Base-by-base conservation (phyloP, 2,329 filamentous ascomycete genomes). In the Clarireedia paspali region DNA sequence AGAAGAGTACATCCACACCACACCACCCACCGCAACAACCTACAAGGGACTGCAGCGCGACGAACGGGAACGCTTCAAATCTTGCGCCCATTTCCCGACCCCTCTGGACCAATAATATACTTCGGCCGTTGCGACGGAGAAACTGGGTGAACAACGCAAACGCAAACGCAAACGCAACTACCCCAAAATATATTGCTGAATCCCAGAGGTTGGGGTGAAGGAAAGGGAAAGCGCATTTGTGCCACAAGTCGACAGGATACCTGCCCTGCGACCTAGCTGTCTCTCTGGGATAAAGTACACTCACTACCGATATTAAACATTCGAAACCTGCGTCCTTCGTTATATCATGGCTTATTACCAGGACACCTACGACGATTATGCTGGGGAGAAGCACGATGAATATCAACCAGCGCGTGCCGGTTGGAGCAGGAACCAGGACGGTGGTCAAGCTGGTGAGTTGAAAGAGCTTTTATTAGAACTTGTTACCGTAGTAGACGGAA, bases 401-500 rank as follows among this genome's bases (percentile, higher is more conserved):
- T 55, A 55, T 14, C 53, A 55, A 26, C 47, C 53, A 36, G 38
- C 53, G 23, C 26, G 53, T 26, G 53, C 53, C 15, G 53, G 38
- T 15, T 55, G 53, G 53, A 48, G 47, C 27, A 45, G 51, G 40
- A 55, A 50, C 36, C 46, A 36, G 40, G 34, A 44, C 15, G 26
- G 27, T 34, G 5, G 38, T 15, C 50, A 39, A 42, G 46, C 49
- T 50, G 53, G 53, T 55, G 44, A 6, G 53, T 55, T 23, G 1
- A n/a, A 2, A 9, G 15, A 7, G 2, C 10, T 40, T 48, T 34
- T 48, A 15, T 26, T 48, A 20, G 14, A 24, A 17, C 6, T 20
- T 53, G n/a, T 24, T 38, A 17, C 26, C 39, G 39, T 40, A 39
- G 23, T 26, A n/a, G 34, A 30, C 36, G 23, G 34, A 26, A 24